phyloP scores from a whole-genome alignment of 306 rosid genomes.

The Cucurbita ficifolia region DNA sequence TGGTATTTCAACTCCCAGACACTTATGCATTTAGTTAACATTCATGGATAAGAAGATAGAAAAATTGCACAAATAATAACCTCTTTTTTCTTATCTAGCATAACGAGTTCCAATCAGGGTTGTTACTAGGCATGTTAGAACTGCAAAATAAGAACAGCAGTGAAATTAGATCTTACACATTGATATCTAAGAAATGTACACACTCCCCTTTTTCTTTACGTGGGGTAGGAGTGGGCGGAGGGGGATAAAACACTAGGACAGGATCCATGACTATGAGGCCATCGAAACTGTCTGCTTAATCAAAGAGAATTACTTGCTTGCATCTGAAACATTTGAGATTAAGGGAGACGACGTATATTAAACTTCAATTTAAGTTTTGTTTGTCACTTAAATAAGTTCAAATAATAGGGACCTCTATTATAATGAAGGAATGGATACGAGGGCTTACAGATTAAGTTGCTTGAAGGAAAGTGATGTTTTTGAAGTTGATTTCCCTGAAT shows the following conservation, averaged over 20 bases:
- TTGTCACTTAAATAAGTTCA: neutral
- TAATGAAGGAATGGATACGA: conserved; percentile 87
- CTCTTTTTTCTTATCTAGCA: neutral
- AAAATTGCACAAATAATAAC: neutral
- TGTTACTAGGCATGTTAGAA: neutral
- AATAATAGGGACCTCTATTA: neutral
- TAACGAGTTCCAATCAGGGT: neutral
- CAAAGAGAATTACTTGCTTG: neutral
- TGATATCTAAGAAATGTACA: neutral
- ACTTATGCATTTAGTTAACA: conserved; percentile 6
- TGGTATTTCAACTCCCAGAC: conserved; percentile 9
- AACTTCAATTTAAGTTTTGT: neutral
- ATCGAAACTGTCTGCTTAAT: neutral
- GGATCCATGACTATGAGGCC: neutral
- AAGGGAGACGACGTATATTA: neutral
- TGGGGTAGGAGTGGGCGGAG: neutral
- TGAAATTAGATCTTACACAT: neutral
- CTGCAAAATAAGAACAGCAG: neutral
- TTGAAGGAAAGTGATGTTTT: conserved; percentile 73
- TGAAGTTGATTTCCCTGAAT: conserved; percentile 72
- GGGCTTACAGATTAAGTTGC: conserved; percentile 86
- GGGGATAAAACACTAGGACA: neutral
- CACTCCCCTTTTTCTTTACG: neutral
- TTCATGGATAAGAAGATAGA: neutral
- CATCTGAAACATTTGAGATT: neutral